Percentiles rank a stretch among this genome's conserved stretches.
These are phyloP conservation scores for Micractinium sp. DNA, from an alignment of 139 green algal genomes.

Conservation along the genomic window DNA sequence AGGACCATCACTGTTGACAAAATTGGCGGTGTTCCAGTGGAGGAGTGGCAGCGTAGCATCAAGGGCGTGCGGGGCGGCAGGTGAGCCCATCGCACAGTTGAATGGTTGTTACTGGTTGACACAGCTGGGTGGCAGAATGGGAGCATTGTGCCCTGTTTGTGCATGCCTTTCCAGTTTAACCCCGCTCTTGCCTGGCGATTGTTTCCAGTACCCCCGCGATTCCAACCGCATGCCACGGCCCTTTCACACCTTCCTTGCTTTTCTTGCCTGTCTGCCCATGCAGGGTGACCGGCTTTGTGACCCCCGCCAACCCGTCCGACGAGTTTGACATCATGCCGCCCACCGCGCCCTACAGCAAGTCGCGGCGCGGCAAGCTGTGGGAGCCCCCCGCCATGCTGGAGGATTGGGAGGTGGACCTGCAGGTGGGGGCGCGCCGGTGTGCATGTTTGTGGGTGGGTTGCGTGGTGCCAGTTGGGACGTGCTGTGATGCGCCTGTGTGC, in stretches of 20 bases:
- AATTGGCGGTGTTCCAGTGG: conserved; percentile 48
- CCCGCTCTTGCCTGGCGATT: too few species aligned
- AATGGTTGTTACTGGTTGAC: too few species aligned
- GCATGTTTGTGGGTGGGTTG: not conserved
- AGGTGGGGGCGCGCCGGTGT: not conserved
- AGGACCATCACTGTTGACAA: conserved; percentile 28
- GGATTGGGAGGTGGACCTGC: conserved; percentile 43
- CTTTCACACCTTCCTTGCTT: too few species aligned
- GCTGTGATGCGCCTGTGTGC: too few species aligned
- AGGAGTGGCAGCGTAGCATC: conserved; percentile 30
- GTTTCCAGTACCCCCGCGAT: too few species aligned
- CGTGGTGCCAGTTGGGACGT: too few species aligned
- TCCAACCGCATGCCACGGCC: too few species aligned
- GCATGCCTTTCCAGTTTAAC: too few species aligned
- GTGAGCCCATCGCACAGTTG: not conserved
- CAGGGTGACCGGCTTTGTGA: conserved; percentile 35
- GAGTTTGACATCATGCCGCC: conserved; percentile 40
- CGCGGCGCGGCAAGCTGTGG: conserved; percentile 13
- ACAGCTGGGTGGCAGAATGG: not conserved
- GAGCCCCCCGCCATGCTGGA: conserved; percentile 46
- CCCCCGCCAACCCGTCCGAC: not conserved
- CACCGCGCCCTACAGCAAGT: conserved; percentile 21
- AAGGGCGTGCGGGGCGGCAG: conserved; percentile 26
- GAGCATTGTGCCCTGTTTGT: too few species aligned
- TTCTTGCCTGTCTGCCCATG: not conserved